Evolutionary conservation across 164 flowering plant genomes (phyloP), one percentile per base, ranked within the genome.

Genomic region (Kalanchoe fedtschenkoi): DNA sequence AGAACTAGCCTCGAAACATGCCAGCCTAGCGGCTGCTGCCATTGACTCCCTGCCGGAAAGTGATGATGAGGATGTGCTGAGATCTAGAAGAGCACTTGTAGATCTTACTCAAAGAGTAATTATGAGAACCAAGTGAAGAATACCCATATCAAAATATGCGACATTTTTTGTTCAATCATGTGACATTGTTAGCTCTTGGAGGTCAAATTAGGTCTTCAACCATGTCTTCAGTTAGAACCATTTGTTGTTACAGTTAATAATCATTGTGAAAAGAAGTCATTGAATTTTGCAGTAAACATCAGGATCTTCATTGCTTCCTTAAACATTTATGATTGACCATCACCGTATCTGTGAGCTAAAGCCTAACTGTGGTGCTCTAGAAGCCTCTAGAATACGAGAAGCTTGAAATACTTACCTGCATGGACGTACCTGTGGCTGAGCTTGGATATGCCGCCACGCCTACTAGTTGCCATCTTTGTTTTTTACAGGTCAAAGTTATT

Each of bases 1-100:
- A 60, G 91, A 93, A 58, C 77, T 93, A 51, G 99, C 99, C 6
- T 59, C 61, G 26, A 77, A 87, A 68, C 96, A 93, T 61, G 97
- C 97, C n/a, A 71, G 70, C 63, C 85, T 78, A 64, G 99, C 99
- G 6, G 88, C 81, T 17, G 81, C 71, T 22, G 96, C 97, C 5
- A 84, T 93, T 29, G 79, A 82, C 68, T 81, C 91, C 44, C 74
- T 93, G 28, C 99, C 97, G 0, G 85, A 83, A 37, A 88, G 70
- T 30, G 75, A 83, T 21, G 84, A 90, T 46, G 96, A 88, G 62
- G 84, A 80, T 42, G 95, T 83, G 26, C 65, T 34, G 64, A 78
- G 69, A 69, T 84, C 89, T 35, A 93, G 97, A 65, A 74, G 87
- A 59, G 96, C 99, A 13, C 92, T 93, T 14, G 69, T 88, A 34